These are phyloP conservation scores for Tanacetum coccineum DNA, from an alignment of 129 eudicot species.

Conservation along the genomic window DNA sequence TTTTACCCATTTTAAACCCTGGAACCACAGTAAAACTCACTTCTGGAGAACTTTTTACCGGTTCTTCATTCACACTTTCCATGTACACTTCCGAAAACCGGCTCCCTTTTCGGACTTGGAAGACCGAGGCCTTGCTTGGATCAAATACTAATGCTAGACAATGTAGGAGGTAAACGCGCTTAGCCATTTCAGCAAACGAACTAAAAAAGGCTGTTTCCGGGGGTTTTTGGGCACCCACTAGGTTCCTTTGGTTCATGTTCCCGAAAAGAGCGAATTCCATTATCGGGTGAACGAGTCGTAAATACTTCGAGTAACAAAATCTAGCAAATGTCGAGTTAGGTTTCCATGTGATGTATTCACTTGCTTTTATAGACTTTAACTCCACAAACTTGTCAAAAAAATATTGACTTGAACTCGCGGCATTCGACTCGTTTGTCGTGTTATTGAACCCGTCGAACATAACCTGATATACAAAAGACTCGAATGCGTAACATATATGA, in stretches of 20 bases:
- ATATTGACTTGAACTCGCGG: neutral
- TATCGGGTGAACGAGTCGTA: slow-evolving; percentile 56
- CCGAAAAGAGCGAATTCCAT: slow-evolving; percentile 78
- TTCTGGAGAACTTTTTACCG: slow-evolving; percentile 30
- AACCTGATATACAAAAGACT: slow-evolving; percentile 63
- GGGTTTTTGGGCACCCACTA: slow-evolving; percentile 37
- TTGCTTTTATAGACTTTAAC: slow-evolving; percentile 46
- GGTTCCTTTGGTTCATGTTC: slow-evolving; percentile 45
- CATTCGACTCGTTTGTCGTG: slow-evolving; percentile 16
- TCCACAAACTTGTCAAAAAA: slow-evolving; percentile 55
- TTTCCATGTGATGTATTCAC: slow-evolving; percentile 60
- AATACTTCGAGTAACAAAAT: slow-evolving; percentile 62
- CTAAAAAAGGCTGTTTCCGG: slow-evolving; percentile 64
- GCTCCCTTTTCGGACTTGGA: slow-evolving; percentile 51
- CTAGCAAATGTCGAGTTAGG: slow-evolving; percentile 61
- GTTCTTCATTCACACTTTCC: slow-evolving; percentile 66
- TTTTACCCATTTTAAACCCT: slow-evolving; percentile 71
- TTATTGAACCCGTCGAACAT: slow-evolving; percentile 71
- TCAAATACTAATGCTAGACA: slow-evolving; percentile 60
- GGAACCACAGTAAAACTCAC: slow-evolving; percentile 84
- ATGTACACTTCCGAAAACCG: slow-evolving; percentile 77
- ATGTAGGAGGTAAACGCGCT: slow-evolving; percentile 69
- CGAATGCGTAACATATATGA: slow-evolving; percentile 65
- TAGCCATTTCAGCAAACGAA: slow-evolving; percentile 65
- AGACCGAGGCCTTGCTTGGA: slow-evolving; percentile 25